Percentiles rank a stretch among this genome's conserved stretches.
phyloP scores from a whole-genome alignment of 2,329 filamentous ascomycete species.

The Phaeosphaeria sp. region DNA sequence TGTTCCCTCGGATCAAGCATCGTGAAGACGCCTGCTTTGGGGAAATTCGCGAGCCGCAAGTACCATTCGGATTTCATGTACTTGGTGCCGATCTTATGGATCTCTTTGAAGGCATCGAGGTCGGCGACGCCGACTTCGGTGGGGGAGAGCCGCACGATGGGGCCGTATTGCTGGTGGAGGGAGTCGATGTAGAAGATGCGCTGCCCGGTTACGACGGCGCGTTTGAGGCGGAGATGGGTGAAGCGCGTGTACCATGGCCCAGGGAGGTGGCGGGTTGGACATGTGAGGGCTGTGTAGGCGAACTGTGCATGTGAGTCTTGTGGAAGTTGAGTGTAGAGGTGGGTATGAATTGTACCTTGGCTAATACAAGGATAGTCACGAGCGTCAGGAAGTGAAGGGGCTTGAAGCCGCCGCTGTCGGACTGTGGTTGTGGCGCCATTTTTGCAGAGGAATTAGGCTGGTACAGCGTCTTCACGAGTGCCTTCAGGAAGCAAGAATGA shows the following conservation, averaged over 20 bases:
- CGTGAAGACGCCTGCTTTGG: slow-evolving; percentile 44
- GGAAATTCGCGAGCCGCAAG: slow-evolving; percentile 28
- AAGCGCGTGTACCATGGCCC: slow-evolving; percentile 44
- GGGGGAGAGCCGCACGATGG: slow-evolving; percentile 40
- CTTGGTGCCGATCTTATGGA: slow-evolving; percentile 38
- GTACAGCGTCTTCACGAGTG: not conserved
- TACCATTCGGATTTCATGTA: slow-evolving; percentile 41
- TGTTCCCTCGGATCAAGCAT: slow-evolving; percentile 47
- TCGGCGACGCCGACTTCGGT: slow-evolving; percentile 40
- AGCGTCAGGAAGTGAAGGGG: not conserved
- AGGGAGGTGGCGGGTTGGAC: slow-evolving; percentile 34
- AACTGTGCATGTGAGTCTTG: slow-evolving; percentile 16
- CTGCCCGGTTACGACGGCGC: slow-evolving; percentile 45
- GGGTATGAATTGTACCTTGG: not conserved
- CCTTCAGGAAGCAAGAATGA: not conserved
- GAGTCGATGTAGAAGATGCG: slow-evolving; percentile 50
- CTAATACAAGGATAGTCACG: not conserved
- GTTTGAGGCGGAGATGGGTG: slow-evolving; percentile 46
- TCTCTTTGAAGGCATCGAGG: slow-evolving; percentile 35
- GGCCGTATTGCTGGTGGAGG: slow-evolving; percentile 44
- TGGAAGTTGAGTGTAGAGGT: not conserved
- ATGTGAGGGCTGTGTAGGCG: slow-evolving; percentile 31
- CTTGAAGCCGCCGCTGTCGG: not conserved
- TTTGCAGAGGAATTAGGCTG: not conserved
- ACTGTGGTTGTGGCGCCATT: not conserved